phyloP scores from a whole-genome alignment of 108 stramenopile genomes.

The Fistulifera solaris region DNA sequence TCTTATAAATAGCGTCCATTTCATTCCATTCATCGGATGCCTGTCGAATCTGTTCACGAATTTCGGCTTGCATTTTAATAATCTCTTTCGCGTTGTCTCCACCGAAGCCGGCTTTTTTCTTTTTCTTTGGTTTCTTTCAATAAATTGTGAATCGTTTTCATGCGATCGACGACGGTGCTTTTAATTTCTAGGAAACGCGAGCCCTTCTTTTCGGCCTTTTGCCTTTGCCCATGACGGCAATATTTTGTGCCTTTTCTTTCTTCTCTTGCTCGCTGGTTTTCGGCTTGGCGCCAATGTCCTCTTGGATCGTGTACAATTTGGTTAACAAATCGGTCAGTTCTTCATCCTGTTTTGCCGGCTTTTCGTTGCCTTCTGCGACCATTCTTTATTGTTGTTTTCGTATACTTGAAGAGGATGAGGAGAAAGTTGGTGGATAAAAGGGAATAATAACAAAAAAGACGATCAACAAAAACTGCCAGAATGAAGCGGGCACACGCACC shows the following conservation, averaged over 20 bases:
- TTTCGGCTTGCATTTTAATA: conserved; percentile 69
- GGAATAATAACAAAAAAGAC: too few species aligned
- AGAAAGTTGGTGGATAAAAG: too few species aligned
- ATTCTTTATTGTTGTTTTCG: too few species aligned
- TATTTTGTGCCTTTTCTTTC: conserved; percentile 48
- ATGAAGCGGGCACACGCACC: too few species aligned
- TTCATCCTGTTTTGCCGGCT: conserved; percentile 26
- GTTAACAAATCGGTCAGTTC: conserved; percentile 73
- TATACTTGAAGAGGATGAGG: too few species aligned
- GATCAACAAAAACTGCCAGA: too few species aligned
- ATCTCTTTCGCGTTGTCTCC: conserved; percentile 73
- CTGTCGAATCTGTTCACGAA: conserved; percentile 65
- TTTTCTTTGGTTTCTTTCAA: conserved; percentile 45
- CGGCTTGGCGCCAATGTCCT: conserved; percentile 79
- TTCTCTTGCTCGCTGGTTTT: conserved; percentile 67
- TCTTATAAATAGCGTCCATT: conserved; percentile 72
- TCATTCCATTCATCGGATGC: conserved; percentile 79
- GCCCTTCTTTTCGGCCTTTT: conserved; percentile 66
- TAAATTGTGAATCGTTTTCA: conserved; percentile 44
- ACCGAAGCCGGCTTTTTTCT: conserved; percentile 37
- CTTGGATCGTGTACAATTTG: conserved; percentile 79
- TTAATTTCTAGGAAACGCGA: conserved; percentile 77
- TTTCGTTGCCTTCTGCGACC: too few species aligned
- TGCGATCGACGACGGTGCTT: conserved; percentile 52
- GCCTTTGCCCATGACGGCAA: conserved; percentile 53